Base-by-base conservation (phyloP, 2,329 filamentous ascomycete species). In the Geoglossum cookeanum region DNA sequence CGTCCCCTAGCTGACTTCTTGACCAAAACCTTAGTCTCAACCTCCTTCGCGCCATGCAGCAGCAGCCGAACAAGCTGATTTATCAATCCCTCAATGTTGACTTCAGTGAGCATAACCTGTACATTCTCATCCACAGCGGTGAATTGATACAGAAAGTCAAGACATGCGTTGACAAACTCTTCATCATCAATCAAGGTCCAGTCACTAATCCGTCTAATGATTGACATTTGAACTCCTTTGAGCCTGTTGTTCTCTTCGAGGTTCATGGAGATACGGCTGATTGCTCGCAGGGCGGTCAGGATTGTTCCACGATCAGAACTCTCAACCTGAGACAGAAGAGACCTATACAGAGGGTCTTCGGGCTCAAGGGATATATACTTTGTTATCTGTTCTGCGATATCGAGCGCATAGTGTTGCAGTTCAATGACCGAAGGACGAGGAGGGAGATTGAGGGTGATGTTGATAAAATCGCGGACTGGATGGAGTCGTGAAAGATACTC, bases 81-180 rank as follows among this genome's bases (percentile, higher is more conserved):
- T 3, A 94, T 80, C 8, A 95, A 75, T 51, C 77, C 75, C 64
- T 85, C 80, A 6, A 82, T 73, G 55, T 81, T 75, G 53, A 83
- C 72, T 17, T 78, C 74, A 37, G 78, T 74, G 9, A 87, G 71
- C 22, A 94, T 72, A 4, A 75, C 80, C 64, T 89, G 85, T 8
- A 97, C 83, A 63, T 97, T 98, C 47, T 85, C 77, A 2, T 84
- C 80, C 7, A 89, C 83, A 0, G 89, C 87, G 0, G 91, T 96
- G 70, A 90, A 98, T 67, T 96, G 88, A 66, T 97, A 97, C 37
- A 97, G 77, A 66, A 98, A 94, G 69, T 98, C 92, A 35, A 98
- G 76, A 60, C 86, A 89, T 17, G 88, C 86, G 65, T 88, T 86
- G 63, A 91, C 78, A 13, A 98, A 75, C 66, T 96, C 91, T 66